A percentile compares a stretch with the other conserved stretches of the same genome.
phyloP scores from a whole-genome alignment of 768 basidiomycete species.

The Zangia roseola region DNA sequence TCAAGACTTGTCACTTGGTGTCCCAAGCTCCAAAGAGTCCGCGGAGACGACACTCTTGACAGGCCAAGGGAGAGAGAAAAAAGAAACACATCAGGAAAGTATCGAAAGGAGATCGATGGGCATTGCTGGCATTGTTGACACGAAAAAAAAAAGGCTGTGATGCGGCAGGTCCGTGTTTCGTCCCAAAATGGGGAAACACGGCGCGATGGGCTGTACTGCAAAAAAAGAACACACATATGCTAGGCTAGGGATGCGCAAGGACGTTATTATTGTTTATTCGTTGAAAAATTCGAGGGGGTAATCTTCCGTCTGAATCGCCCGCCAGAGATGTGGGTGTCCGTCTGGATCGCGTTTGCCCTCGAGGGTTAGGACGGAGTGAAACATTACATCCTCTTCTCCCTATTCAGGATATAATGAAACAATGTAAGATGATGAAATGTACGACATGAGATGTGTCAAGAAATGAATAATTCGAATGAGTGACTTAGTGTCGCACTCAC shows the following conservation, averaged over 20 bases:
- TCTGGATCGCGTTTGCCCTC: slow-evolving; percentile 49
- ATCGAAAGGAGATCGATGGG: not conserved
- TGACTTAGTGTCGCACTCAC: slow-evolving; percentile 37
- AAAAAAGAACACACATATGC: not conserved
- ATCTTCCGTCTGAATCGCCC: slow-evolving; percentile 60
- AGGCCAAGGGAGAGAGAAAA: not conserved
- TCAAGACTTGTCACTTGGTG: not conserved
- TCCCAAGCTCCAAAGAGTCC: slow-evolving; percentile 1
- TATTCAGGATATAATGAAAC: slow-evolving; percentile 26
- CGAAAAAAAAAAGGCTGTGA: not conserved
- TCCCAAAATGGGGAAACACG: slow-evolving; percentile 2
- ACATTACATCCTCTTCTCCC: slow-evolving; percentile 64
- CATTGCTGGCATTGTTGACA: slow-evolving; percentile 6
- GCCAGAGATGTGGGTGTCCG: slow-evolving; percentile 54
- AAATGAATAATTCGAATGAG: not conserved
- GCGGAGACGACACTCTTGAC: slow-evolving; percentile 3
- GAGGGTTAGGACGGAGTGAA: slow-evolving; percentile 70
- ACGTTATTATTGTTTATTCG: slow-evolving; percentile 8
- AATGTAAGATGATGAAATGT: not conserved
- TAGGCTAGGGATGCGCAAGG: not conserved
- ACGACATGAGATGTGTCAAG: slow-evolving; percentile 5
- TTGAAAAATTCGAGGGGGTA: slow-evolving; percentile 46
- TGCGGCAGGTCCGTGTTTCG: slow-evolving; percentile 21
- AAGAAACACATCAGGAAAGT: not conserved
- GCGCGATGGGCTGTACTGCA: not conserved